phyloP scores from a whole-genome alignment of 2,329 filamentous ascomycete species.

The Ophiostoma angusticollis region DNA sequence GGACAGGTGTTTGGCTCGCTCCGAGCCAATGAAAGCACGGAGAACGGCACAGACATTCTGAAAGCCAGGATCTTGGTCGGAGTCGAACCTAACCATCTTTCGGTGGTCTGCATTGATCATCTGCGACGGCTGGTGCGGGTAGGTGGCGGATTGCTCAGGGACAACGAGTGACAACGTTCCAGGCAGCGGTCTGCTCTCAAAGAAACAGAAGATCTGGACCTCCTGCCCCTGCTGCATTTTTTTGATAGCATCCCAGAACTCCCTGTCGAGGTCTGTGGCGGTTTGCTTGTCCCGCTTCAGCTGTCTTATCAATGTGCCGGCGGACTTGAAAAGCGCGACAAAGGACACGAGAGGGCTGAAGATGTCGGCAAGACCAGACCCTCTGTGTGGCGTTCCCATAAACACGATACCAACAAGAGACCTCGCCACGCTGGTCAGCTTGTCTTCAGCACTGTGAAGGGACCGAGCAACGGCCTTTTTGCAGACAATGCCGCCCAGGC shows the following conservation, averaged over 20 bases:
- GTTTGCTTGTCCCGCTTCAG: conserved; percentile 17
- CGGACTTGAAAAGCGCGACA: conserved; percentile 21
- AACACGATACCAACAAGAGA: conserved; percentile 21
- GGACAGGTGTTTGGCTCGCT: neutral
- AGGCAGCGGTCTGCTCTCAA: conserved; percentile 9
- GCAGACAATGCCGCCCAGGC: conserved; percentile 27
- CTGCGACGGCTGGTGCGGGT: conserved; percentile 18
- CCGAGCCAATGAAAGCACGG: neutral
- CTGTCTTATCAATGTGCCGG: conserved; percentile 20
- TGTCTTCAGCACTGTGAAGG: conserved; percentile 18
- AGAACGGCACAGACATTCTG: conserved; percentile 15
- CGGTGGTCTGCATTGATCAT: conserved; percentile 22
- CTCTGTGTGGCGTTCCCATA: conserved; percentile 26
- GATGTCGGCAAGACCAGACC: conserved; percentile 24
- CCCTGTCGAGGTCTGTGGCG: neutral
- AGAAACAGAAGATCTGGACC: neutral
- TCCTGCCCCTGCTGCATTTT: neutral
- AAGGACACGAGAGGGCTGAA: conserved; percentile 17
- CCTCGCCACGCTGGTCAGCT: conserved; percentile 20
- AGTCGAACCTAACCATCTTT: conserved; percentile 22
- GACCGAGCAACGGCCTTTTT: conserved; percentile 25
- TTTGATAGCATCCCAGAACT: conserved; percentile 12
- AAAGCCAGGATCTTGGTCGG: conserved; percentile 20
- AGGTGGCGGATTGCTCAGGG: neutral
- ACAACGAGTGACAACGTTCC: conserved; percentile 12